Percentiles rank a stretch among this genome's conserved stretches.
These are phyloP conservation scores for Calycina herbarum DNA, from an alignment of 2,329 filamentous ascomycete species.

Conservation along the genomic window DNA sequence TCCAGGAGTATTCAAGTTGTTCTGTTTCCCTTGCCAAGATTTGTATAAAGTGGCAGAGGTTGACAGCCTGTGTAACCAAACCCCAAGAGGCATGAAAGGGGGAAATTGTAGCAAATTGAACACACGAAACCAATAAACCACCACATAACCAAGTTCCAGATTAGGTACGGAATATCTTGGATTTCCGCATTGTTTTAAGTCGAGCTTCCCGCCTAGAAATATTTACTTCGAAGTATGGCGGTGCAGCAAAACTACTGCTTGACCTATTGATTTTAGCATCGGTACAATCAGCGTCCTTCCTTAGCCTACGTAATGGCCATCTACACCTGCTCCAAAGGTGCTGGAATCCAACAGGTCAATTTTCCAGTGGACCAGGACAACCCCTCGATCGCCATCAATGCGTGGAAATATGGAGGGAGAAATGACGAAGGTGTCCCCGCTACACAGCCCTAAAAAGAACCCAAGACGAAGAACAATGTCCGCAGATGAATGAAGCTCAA, in stretches of 20 bases:
- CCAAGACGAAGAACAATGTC: neutral
- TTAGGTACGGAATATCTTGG: neutral
- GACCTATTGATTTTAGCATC: neutral
- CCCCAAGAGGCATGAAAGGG: neutral
- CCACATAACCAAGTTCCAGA: no score
- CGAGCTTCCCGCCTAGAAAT: no score
- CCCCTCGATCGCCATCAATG: slow-evolving; percentile 2
- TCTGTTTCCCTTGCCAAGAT: neutral
- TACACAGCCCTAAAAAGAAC: neutral
- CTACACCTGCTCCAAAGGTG: neutral
- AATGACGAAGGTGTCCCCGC: neutral
- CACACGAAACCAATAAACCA: neutral
- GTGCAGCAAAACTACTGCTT: neutral
- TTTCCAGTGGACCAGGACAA: neutral
- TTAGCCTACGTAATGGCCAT: neutral
- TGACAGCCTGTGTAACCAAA: neutral
- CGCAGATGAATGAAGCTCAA: neutral
- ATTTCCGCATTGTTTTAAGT: neutral
- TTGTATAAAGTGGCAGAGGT: neutral
- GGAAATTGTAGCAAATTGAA: neutral
- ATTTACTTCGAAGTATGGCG: no score
- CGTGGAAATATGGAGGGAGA: neutral
- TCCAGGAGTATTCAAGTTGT: no score
- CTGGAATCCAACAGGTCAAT: neutral
- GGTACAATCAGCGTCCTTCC: neutral